Evolutionary conservation across 345 rosid genomes (phyloP).

Genomic region (Passiflora organensis): DNA sequence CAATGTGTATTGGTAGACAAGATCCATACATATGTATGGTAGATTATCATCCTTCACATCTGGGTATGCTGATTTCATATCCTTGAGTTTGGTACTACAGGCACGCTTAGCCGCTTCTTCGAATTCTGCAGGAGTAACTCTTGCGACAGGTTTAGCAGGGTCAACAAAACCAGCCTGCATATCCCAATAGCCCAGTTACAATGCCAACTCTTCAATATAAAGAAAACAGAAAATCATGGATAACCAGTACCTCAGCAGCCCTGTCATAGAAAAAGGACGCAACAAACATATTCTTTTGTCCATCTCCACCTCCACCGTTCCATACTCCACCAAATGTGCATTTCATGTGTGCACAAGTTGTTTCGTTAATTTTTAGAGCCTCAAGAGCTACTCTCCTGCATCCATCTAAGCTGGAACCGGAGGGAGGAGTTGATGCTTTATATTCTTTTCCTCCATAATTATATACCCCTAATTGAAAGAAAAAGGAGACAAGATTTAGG

Average conservation of each 20-base stretch:
- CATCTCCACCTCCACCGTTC: constrained; percentile 99
- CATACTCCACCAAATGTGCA: constrained; percentile 96
- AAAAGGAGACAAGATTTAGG: neutral
- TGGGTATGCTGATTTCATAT: constrained; percentile 51
- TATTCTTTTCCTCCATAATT: constrained; percentile 61
- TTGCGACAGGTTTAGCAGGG: constrained; percentile 55
- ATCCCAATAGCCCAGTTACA: constrained; percentile 8
- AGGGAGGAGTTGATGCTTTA: constrained; percentile 48
- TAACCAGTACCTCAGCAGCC: constrained; percentile 77
- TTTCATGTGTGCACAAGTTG: constrained; percentile 78
- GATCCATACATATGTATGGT: constrained; percentile 93
- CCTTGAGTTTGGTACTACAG: constrained; percentile 63
- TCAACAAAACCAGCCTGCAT: constrained; percentile 73
- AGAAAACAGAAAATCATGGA: constrained; percentile 1
- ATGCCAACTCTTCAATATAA: neutral
- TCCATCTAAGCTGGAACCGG: constrained; percentile 69
- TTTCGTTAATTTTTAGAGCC: constrained; percentile 80
- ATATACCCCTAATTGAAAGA: constrained; percentile 49
- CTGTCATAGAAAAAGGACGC: constrained; percentile 96
- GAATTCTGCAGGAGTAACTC: constrained; percentile 67
- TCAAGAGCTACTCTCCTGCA: constrained; percentile 60
- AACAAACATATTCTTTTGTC: constrained; percentile 82
- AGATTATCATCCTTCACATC: constrained; percentile 44
- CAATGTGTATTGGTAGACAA: constrained; percentile 71
- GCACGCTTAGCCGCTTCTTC: constrained; percentile 80